These are phyloP conservation scores for Saccharata proteae DNA, from an alignment of 2,329 filamentous ascomycete genomes.

Conservation along the genomic window DNA sequence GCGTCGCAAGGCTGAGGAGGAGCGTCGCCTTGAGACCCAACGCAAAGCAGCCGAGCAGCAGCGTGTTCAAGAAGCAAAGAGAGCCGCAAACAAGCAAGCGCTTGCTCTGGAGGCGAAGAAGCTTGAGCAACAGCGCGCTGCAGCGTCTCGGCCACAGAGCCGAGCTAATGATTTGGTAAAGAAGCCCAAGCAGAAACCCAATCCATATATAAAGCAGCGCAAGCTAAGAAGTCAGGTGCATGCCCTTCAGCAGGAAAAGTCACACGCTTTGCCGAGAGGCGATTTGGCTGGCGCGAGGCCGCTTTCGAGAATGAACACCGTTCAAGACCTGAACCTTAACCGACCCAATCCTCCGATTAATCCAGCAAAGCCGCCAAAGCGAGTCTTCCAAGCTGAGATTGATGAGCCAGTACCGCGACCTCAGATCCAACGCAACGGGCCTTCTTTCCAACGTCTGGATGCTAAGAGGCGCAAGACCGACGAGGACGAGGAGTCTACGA, in stretches of 20 bases:
- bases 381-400: conserved; percentile 54
- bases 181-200: too few relatives aligned
- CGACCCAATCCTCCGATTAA: conserved; percentile 50
- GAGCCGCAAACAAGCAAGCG: conserved; percentile 23
- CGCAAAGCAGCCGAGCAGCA: conserved; percentile 27
- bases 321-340: conserved; percentile 42
- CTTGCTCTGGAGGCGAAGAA: conserved; percentile 17
- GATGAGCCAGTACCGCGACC: conserved; percentile 43
- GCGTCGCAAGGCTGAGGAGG: conserved; percentile 9
- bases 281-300: conserved; percentile 41
- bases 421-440: conserved; percentile 39
- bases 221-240: conserved; percentile 8
- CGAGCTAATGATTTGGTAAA: conserved; percentile 15
- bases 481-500: conserved; percentile 46
- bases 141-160: conserved; percentile 5
- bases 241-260: conserved; percentile 15
- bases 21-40: conserved; percentile 25
- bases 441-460: conserved; percentile 50
- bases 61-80: conserved; percentile 22
- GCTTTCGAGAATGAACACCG: conserved; percentile 48
- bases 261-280: conserved; percentile 30
- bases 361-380: conserved; percentile 61
- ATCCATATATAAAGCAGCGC: too few relatives aligned
- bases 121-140: conserved; percentile 7
- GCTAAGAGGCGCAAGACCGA: conserved; percentile 71